These are phyloP conservation scores for Cyathus striatus DNA, from an alignment of 768 basidiomycete species.

Conservation along the genomic window DNA sequence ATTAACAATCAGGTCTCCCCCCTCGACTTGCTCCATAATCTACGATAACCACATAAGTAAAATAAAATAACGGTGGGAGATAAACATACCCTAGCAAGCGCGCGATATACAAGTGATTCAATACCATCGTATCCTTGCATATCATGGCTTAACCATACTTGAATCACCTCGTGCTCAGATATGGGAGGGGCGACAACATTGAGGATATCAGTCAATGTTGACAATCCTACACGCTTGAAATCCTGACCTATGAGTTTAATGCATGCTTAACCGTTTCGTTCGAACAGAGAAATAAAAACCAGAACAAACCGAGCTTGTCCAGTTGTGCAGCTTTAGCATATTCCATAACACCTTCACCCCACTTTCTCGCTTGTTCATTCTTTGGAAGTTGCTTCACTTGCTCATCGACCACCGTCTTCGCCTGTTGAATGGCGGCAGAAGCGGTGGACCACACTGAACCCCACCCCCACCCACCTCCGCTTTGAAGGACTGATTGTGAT, in stretches of 20 bases:
- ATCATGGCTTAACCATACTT: conserved; percentile 93
- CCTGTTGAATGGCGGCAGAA: conserved; percentile 82
- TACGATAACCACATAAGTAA: conserved; percentile 18
- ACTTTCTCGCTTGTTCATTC: conserved; percentile 85
- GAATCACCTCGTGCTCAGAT: conserved; percentile 95
- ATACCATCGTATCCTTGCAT: conserved; percentile 97
- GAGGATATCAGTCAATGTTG: conserved; percentile 85
- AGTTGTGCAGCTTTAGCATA: conserved; percentile 88
- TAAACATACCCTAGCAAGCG: conserved; percentile 65
- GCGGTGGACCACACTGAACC: conserved; percentile 87
- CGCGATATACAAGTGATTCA: conserved; percentile 89
- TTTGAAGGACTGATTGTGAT: conserved; percentile 14
- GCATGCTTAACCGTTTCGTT: neutral
- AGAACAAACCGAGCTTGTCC: conserved; percentile 74
- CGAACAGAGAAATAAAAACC: neutral
- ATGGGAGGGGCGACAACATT: conserved; percentile 98
- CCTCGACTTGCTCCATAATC: conserved; percentile 94
- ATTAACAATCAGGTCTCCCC: conserved; percentile 87
- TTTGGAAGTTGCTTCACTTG: conserved; percentile 85
- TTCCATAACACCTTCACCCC: conserved; percentile 80
- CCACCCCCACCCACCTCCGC: conserved; percentile 65
- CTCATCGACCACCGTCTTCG: conserved; percentile 85
- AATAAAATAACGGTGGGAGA: neutral
- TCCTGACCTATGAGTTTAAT: conserved; percentile 62
- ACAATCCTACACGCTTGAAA: conserved; percentile 81